Conservation (phyloP, 345 rosid species). For the Aquilaria sinensis region DNA sequence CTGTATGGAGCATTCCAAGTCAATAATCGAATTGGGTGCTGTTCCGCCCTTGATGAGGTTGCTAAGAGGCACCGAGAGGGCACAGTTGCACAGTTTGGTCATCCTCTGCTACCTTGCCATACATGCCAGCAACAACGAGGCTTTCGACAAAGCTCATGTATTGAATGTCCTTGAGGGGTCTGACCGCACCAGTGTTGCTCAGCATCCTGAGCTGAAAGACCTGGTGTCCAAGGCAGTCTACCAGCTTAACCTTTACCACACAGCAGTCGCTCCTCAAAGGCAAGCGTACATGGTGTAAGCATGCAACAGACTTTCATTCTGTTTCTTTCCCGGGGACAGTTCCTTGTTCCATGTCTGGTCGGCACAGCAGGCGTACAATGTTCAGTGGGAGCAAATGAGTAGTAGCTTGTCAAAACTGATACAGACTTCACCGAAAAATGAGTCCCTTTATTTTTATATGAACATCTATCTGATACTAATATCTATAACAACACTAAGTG, state of each 20-base stretch:
- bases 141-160: constrained; percentile 63
- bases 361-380: too few relatives aligned
- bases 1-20: constrained; percentile 50
- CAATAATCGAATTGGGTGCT: constrained; percentile 54
- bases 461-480: too few relatives aligned
- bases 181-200: constrained; percentile 42
- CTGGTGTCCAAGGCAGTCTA: constrained; percentile 49
- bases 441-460: too few relatives aligned
- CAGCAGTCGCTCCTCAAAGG: constrained; percentile 52
- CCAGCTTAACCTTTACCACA: constrained; percentile 61
- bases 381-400: too few relatives aligned
- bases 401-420: too few relatives aligned
- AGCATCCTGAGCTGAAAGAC: constrained; percentile 62
- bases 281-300: constrained; percentile 21
- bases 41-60: constrained; percentile 56
- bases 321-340: background rate
- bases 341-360: too few relatives aligned
- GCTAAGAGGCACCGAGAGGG: constrained; percentile 48
- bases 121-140: constrained; percentile 52
- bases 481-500: too few relatives aligned
- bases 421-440: too few relatives aligned
- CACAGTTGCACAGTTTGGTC: constrained; percentile 49
- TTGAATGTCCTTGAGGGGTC: constrained; percentile 80
- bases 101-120: constrained; percentile 75
- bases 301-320: background rate